phyloP scores from a whole-genome alignment of 176 grass and related monocot genomes.

The Aegilops bicornis region DNA sequence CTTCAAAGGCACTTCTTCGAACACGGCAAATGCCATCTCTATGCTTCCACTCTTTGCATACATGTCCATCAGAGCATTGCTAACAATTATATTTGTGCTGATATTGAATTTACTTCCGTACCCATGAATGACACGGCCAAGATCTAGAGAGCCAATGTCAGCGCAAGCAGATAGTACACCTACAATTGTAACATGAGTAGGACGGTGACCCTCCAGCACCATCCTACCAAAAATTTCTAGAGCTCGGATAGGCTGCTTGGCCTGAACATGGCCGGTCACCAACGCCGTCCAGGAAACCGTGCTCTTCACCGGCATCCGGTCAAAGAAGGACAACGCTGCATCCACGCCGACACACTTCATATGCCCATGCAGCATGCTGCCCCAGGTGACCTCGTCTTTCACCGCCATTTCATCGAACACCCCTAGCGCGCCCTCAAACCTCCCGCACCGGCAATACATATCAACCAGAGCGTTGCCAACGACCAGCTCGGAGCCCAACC shows the following conservation, averaged over 20 bases:
- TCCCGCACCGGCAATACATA: constrained; percentile 53
- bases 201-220: constrained; percentile 41
- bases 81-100: constrained; percentile 32
- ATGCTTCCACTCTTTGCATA: constrained; percentile 65
- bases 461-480: constrained; percentile 63
- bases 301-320: constrained; percentile 38
- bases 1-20: constrained; percentile 46
- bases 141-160: constrained; percentile 61
- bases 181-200: constrained; percentile 49
- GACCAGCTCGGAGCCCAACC: constrained; percentile 25
- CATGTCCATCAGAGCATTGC: constrained; percentile 73
- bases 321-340: constrained; percentile 41
- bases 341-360: constrained; percentile 41
- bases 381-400: constrained; percentile 58
- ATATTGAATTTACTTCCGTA: constrained; percentile 46
- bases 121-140: constrained; percentile 54
- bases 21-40: constrained; percentile 40
- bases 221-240: constrained; percentile 63
- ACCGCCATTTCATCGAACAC: constrained; percentile 43
- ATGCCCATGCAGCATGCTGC: constrained; percentile 56
- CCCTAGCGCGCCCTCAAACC: background rate
- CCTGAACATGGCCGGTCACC: constrained; percentile 61
- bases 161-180: constrained; percentile 61
- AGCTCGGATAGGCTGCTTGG: constrained; percentile 42
- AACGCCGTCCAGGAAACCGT: constrained; percentile 51